Evolutionary conservation across 345 rosid species (phyloP), one percentile per base, ranked within the genome.

Genomic region (Pistacia vera): DNA sequence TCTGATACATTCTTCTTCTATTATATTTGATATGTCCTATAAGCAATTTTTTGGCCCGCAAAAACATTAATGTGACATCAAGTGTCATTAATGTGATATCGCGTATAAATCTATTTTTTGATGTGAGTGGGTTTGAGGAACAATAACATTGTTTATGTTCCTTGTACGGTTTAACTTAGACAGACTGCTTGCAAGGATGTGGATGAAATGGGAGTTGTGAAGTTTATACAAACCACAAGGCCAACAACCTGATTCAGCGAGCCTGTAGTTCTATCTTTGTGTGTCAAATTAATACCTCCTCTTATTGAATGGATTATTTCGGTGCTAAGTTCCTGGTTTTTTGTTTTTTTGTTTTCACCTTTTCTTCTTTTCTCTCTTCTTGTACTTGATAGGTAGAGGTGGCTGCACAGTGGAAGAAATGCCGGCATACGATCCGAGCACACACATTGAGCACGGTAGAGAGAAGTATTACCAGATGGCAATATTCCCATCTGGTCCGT

Each of bases 151-250:
- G 35, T 54, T 38, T 38, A 33, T 82, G 77, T 64, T 81, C 63
- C 71, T 78, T 59, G 52, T 83, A 80, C 97, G 93, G 99, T 91
- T 96, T 79, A 96, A 96, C 89, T 87, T 96, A 49, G 99, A 96
- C 82, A 92, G 99, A 89, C 78, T 96, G 72, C 98, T 96, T 41
- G 84, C 97, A 66, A 96, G 25, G 79, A 91, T 96, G 97, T 96
- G 99, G 97, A 91, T 38, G 97, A 85, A 77, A 97, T 97, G 99
- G 99, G 90, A 68, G 60, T 68, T 30, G 98, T 97, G 79, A 90
- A 88, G 88, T 91, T 81, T 94, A 94, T 84, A 89, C 99, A 18
- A 97, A 86, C 98, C 98, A 51, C 98, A 25, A 84, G 98, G 99
- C 77, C 99, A 94, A 82, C 99, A 97, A 79, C 98, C 99, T 78